Conservation (phyloP, 495 filamentous ascomycete genomes). For the Pseudevernia furfuracea region DNA sequence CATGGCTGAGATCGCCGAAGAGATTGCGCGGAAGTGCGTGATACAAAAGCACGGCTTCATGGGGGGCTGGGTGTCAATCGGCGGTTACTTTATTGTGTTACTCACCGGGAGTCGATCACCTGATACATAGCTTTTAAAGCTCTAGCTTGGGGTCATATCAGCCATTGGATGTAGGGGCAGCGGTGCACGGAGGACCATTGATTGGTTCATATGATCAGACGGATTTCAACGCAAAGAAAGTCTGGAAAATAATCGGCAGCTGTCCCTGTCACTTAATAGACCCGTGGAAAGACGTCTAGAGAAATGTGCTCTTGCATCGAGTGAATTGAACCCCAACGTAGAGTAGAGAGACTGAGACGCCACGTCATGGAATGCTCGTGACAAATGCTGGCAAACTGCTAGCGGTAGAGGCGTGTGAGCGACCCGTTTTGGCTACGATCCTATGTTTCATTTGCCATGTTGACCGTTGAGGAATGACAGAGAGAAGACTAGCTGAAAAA, state of each 20-base stretch:
- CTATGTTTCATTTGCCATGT: background rate
- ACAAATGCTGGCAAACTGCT: background rate
- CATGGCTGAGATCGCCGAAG: background rate
- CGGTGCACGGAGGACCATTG: background rate
- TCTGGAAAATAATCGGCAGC: too few species aligned
- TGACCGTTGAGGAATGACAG: background rate
- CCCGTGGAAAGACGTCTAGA: background rate
- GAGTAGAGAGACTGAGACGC: too few species aligned
- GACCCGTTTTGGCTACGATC: background rate
- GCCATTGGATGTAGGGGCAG: background rate
- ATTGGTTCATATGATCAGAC: too few species aligned
- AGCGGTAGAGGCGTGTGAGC: background rate
- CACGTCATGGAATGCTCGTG: background rate
- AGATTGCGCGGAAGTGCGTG: background rate
- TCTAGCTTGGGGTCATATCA: background rate
- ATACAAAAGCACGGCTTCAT: background rate
- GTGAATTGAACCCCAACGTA: background rate
- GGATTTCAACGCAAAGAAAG: too few species aligned
- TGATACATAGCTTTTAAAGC: background rate
- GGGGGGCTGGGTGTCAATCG: background rate
- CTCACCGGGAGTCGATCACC: background rate
- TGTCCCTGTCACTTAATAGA: too few species aligned
- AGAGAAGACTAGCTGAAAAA: background rate
- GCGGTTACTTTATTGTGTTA: background rate
- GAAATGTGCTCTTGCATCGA: background rate